Conservation (phyloP, 2,329 filamentous ascomycete genomes). For the Torrubiella hemipterigena region DNA sequence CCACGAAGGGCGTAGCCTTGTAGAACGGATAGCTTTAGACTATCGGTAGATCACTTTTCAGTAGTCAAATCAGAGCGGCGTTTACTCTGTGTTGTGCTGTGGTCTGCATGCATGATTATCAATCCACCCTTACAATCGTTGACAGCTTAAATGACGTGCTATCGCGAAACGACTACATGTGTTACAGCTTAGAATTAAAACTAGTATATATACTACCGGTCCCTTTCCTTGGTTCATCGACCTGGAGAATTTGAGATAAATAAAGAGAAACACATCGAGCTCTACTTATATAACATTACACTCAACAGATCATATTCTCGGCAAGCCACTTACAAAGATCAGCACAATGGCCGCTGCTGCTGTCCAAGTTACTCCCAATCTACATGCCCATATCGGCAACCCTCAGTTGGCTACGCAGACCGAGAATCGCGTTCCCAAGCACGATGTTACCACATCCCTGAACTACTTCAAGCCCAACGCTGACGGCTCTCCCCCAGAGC, state of each 20-base stretch:
- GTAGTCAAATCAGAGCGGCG: not conserved
- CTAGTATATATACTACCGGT: slow-evolving; percentile 1
- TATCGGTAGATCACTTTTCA: too few species aligned
- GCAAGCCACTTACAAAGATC: slow-evolving; percentile 1
- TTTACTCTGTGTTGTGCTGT: not conserved
- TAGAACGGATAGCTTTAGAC: not conserved
- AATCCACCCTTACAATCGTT: slow-evolving; percentile 9
- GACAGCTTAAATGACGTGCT: slow-evolving; percentile 13
- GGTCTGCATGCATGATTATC: slow-evolving; percentile 11
- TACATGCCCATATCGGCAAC: not conserved
- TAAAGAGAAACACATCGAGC: too few species aligned
- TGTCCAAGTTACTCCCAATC: slow-evolving; percentile 8
- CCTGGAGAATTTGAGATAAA: too few species aligned
- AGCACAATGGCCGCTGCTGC: slow-evolving; percentile 13
- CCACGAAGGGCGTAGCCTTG: not conserved
- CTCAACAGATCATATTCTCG: not conserved
- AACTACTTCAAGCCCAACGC: slow-evolving; percentile 28
- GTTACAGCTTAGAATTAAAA: slow-evolving; percentile 1
- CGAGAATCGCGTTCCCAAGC: slow-evolving; percentile 6
- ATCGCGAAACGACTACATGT: slow-evolving; percentile 5
- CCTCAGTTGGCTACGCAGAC: slow-evolving; percentile 5
- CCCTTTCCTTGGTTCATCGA: not conserved
- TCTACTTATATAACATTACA: too few species aligned
- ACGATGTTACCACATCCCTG: slow-evolving; percentile 21
- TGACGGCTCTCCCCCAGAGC: slow-evolving; percentile 25